These are phyloP conservation scores for Vaccinium darrowii DNA, from an alignment of 148 eudicot genomes.

Conservation along the genomic window DNA sequence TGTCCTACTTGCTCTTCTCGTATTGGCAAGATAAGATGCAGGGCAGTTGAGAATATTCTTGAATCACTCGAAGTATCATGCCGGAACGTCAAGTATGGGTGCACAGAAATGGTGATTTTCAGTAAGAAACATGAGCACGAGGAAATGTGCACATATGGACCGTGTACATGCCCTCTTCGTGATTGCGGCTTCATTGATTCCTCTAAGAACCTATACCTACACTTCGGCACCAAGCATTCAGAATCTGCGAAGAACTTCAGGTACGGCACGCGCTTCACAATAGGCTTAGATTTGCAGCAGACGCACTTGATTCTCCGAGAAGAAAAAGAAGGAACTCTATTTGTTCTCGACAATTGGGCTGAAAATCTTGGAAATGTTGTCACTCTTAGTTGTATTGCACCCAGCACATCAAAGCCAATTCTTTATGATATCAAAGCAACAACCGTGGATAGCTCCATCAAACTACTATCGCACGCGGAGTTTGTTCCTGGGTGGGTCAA, in stretches of 20 bases:
- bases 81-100: conserved; percentile 48
- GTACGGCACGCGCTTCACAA: conserved; percentile 24
- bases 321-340: conserved; percentile 29
- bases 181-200: conserved; percentile 46
- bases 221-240: conserved; percentile 36
- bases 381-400: conserved; percentile 28
- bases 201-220: conserved; percentile 33
- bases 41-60: conserved; percentile 65
- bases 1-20: conserved; percentile 59
- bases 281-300: conserved; percentile 22
- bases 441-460: conserved; percentile 31
- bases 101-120: conserved; percentile 43
- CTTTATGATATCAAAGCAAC: conserved; percentile 2
- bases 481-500: conserved; percentile 17
- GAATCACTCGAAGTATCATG: conserved; percentile 57
- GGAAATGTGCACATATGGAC: conserved; percentile 37
- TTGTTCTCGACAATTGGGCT: conserved; percentile 34
- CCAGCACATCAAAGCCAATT: no score
- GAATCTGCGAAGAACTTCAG: conserved; percentile 29
- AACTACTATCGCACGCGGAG: conserved; percentile 38
- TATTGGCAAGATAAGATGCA: conserved; percentile 57
- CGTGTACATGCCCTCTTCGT: conserved; percentile 57
- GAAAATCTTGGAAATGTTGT: conserved; percentile 24
- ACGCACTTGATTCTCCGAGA: conserved; percentile 42
- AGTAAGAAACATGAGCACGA: conserved; percentile 52